phyloP scores from a whole-genome alignment of 179 eudicot species.

The Sideroxylon spinosum region DNA sequence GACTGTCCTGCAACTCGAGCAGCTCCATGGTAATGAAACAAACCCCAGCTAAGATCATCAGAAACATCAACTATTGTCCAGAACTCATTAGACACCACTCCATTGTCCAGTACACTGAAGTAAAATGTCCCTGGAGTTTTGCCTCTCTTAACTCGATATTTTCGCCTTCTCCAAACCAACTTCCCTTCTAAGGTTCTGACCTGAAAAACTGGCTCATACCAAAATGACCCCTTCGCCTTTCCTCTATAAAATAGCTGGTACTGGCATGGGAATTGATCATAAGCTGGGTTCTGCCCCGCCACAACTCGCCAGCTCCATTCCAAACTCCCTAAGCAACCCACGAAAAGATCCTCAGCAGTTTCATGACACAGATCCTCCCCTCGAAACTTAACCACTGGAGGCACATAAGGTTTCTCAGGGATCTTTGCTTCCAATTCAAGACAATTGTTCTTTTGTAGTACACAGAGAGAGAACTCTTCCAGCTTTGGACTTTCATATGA shows the following conservation, averaged over 20 bases:
- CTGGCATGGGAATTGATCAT: constrained; percentile 95
- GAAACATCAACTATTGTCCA: constrained; percentile 92
- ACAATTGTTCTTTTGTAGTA: constrained; percentile 82
- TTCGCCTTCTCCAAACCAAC: constrained; percentile 81
- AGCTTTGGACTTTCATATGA: constrained; percentile 77
- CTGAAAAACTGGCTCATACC: constrained; percentile 95
- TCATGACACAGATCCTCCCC: constrained; percentile 56
- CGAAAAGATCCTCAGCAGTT: constrained; percentile 87
- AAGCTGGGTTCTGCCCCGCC: constrained; percentile 95
- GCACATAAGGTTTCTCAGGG: constrained; percentile 70
- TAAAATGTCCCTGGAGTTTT: constrained; percentile 61
- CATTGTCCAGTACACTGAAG: constrained; percentile 92
- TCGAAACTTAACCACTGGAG: constrained; percentile 60
- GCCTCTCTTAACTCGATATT: constrained; percentile 77
- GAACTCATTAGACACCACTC: constrained; percentile 86
- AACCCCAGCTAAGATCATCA: constrained; percentile 85
- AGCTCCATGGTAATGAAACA: constrained; percentile 96
- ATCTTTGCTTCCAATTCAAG: constrained; percentile 70
- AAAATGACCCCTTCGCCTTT: constrained; percentile 81
- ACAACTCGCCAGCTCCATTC: constrained; percentile 99
- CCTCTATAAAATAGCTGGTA: constrained; percentile 90
- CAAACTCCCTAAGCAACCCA: constrained; percentile 79
- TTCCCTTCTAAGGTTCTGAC: constrained; percentile 74
- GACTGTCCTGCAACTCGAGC: constrained; percentile 94
- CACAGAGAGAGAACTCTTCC: constrained; percentile 87